Base-by-base conservation (phyloP, 2,329 filamentous ascomycete genomes). In the Colletotrichum phormii region DNA sequence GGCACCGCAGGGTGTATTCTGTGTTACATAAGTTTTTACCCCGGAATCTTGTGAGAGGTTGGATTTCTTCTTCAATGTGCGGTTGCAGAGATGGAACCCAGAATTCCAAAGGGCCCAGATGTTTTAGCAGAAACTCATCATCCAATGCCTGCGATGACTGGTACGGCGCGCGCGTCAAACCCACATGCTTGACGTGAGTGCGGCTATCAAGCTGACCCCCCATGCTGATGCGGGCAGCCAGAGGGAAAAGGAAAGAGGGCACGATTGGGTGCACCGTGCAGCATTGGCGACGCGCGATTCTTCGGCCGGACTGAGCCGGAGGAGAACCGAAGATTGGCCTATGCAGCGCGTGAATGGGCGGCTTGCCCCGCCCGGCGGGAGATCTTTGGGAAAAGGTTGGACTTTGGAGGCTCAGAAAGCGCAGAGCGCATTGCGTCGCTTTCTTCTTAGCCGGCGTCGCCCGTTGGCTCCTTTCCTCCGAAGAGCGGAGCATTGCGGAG, bases 401-500 rank as follows among this genome's bases (percentile, higher is more conserved):
- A 42, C 29, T 37, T 33, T 42, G 29, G 18, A 49, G 18, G 42
- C 18, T 49, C 42, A 29, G 37, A 53, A 46, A 55, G 55, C 54
- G 62, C 31, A 37, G 24, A 59, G 51, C 35, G 57, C 49, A 67
- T 67, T 62, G 49, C 64, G 64, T 67, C 51, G 64, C 63, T 49
- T 58, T 61, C 46, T 35, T 68, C 35, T 29, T 69, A 22, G 29
- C 26, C 37, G 46, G 66, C 33, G 42, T 64, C 29, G 65, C 54
- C 54, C 55, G 66, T 64, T 64, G 70, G 66, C 42, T 53, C 54
- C 66, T 49, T 70, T 51, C 22, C 35, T n/a, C 66, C 33, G 49
- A 57, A n/a, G 42, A 64, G 71, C 60, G 66, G 71, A 51, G 24
- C 71, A 60, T 31, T 72, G 60, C 67, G 71, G 66, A 64, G 70